Base-by-base conservation (phyloP, 2,329 filamentous ascomycete genomes). In the Lachnellula cervina region DNA sequence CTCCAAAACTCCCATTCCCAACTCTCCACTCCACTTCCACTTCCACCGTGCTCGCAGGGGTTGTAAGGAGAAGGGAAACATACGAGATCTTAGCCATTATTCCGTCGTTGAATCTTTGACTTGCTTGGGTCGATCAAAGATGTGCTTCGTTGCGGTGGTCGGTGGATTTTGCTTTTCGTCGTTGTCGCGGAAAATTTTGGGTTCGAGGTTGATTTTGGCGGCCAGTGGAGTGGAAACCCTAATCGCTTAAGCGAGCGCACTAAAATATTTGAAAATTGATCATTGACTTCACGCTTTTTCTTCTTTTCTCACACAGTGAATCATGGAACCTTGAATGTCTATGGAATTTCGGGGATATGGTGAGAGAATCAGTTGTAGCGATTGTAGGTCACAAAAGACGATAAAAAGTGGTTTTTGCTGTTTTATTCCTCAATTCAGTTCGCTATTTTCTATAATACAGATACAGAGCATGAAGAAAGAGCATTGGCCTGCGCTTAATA, bases 21-120 rank as follows among this genome's bases (percentile, higher is more conserved):
- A 5, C 25, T 25, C 25, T 25, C 25, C 25, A 6, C 25, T 25
- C 25, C 25, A 25, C 5, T 40, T 19, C 13, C 14, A 40, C 16
- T 17, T 38, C 48, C 23, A 32, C 25, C 11, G n/a, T 16, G 17
- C 9, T 21, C 19, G 25, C 8, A 42, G 37, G 8, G 35, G 4
- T 32, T 42, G 37, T 19, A 9, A 21, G 46, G 47, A 52, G 49
- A 34, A 54, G 54, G 57, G 65, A 53, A 56, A 57, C 49, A 82
- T 78, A 84, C 81, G 80, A 82, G 67, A 79, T 70, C 76, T 84
- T 84, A 74, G 80, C 81, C 81, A 84, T 84, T 81, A 74, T 77
- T 73, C 76, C 73, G 8, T 11, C 28, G 28, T 32, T 32, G 28
- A 32, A 32, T 32, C 28, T 32, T 32, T 9, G 25, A 25, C 25